Evolutionary conservation across 108 stramenopile species (phyloP).

Genomic region (Cylindrotheca closterium): DNA sequence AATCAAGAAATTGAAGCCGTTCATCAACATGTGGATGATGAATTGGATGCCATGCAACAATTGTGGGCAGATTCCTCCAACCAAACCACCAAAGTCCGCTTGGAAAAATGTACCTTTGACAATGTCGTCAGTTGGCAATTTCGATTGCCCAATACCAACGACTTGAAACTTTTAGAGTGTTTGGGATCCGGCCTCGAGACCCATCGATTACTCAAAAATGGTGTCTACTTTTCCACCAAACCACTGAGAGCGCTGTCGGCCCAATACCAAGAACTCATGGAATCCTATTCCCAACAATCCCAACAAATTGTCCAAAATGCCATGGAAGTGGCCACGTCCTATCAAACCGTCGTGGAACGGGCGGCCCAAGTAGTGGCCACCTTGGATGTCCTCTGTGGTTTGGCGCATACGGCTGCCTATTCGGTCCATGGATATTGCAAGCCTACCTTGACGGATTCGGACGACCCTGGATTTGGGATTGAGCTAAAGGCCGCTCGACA

Average conservation of each 20-base stretch:
- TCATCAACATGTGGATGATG: conserved; percentile 61
- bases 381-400: conserved; percentile 81
- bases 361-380: conserved; percentile 54
- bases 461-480: conserved; percentile 80
- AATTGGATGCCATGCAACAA: conserved; percentile 67
- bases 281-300: conserved; percentile 80
- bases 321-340: conserved; percentile 83
- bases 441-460: conserved; percentile 86
- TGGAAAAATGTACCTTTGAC: conserved; percentile 59
- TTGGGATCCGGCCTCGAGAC: conserved; percentile 48
- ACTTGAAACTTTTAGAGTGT: conserved; percentile 52
- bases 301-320: conserved; percentile 70
- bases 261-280: conserved; percentile 55
- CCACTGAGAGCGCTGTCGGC: conserved; percentile 58
- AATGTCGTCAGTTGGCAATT: conserved; percentile 69
- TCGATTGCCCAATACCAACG: conserved; percentile 77
- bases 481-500: conserved; percentile 87
- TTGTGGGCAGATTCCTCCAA: conserved; percentile 52
- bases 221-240: conserved; percentile 92
- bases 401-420: conserved; percentile 89
- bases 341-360: conserved; percentile 79
- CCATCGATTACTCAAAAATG: conserved; percentile 88
- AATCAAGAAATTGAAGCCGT: conserved; percentile 63
- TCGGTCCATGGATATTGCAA: conserved; percentile 80
- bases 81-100: conserved; percentile 53